Evolutionary conservation across 2,329 filamentous ascomycete species (phyloP), one percentile per base, ranked within the genome.

Genomic region (Fusarium sp.): DNA sequence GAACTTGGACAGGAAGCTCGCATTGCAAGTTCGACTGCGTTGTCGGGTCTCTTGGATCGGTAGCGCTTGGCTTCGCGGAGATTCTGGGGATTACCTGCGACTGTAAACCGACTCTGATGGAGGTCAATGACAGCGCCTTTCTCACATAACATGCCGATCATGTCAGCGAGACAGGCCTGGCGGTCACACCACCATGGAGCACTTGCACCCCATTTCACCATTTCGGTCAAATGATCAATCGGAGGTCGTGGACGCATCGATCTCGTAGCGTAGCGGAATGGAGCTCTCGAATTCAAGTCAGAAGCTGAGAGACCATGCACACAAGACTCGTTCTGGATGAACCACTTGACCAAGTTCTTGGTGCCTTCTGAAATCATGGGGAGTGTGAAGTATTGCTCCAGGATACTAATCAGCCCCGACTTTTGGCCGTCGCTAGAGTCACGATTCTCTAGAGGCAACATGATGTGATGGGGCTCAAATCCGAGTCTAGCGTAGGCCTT

Each of bases 21-120:
- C 41, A 68, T 53, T 12, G 64, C 58, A 11, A 68, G 57, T 16
- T 68, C 65, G 0, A 68, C 23, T 7, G 60, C 52, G 5, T 68
- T 68, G 4, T 37, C 23, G 3, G 59, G 64, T 6, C 6, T 35
- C 3, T 57, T 57, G 7, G 18, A 15, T 6, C 20, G 16, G 8
- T 18, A 16, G 1, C 20, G 8, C 4, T 48, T 23, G 18, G 24
- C 16, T 20, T 12, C 26, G 10, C 11, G 8, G 21, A 46, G 39
- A 8, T 6, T 3, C 5, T 18, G 11, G 9, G 16, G 8, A 23
- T n/a, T 6, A 11, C 21, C 42, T 20, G 41, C n/a, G 4, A 48
- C 0, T 5, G 10, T 8, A 38, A 68, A 68, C 3, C 58, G 47
- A 37, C 54, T 37, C 9, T 68, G 58, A 12, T 64, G 33, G 5